Evolutionary conservation across 257 asterid genomes (phyloP), one percentile per base, ranked within the genome.

Genomic region (Petunia axillaris): DNA sequence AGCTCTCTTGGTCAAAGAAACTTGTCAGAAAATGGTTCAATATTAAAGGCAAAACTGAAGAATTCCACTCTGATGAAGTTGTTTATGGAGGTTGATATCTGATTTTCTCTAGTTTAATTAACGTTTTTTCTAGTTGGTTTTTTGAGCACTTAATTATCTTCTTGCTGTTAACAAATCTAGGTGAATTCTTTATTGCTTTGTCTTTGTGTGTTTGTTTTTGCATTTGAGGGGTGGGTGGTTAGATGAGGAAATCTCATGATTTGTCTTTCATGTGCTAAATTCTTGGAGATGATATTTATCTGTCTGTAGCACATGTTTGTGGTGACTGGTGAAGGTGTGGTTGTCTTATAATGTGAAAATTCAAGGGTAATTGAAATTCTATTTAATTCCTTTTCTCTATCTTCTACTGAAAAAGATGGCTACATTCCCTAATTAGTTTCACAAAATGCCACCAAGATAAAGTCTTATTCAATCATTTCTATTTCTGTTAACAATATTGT

Each of bases 1-100:
- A 96, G 99, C 91, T 96, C 85, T 96, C 99, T 16, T 96, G 99
- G 99, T 85, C 99, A 15, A 94, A 89, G 91, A 94, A 82, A 85
- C 87, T 95, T 87, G 85, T 96, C 68, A 87, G 94, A 74, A 95
- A 89, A 81, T 92, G 93, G 97, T 92, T 95, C 93, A 93, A 88
- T 82, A 84, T 92, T 90, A 95, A 92, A 85, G 90, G 93, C 78
- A 95, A 91, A 86, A 85, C 87, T 35, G 97, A 92, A 73, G 93
- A 92, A 83, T 84, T 84, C 81, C 91, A 89, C 79, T 87, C 89
- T 82, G 94, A 92, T 88, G 94, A 86, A 84, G 89, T 90, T 87
- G 92, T 89, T 84, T 87, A 89, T 82, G 89, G 87, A 89, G 99
- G 99, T 89, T 64, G 81, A 93, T 70, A 44, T 60, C 79, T 77